Base-by-base conservation (phyloP, 306 rosid species). In the Citrullus colocynthis region DNA sequence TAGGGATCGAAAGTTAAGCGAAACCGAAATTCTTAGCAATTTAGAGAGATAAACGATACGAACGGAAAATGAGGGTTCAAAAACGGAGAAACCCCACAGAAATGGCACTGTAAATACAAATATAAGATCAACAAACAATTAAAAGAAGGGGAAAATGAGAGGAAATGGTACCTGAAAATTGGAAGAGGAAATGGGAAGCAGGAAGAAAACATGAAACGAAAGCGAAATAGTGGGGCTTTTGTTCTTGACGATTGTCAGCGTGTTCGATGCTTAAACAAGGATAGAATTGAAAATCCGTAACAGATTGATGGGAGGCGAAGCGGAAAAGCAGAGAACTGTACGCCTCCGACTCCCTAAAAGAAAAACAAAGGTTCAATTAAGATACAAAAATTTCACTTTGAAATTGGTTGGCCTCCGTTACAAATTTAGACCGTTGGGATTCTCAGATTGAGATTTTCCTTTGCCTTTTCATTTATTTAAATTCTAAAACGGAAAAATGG, bases 361-460 rank as follows among this genome's bases (percentile, higher is more conserved):
- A 55, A 4, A 51, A 52, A 52, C 1, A 42, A 18, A 39, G 74
- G 16, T 13, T 18, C 18, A 3, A 66, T 7, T 7, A 13, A 24
- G 58, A 73, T 14, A 16, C 30, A 37, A 17, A 9, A 12, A 39
- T 39, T 17, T 18, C 51, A 74, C 17, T 74, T 54, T 52, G 78
- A 54, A 74, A 74, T 51, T 74, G 14, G 75, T 13, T 70, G 13
- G 21, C 75, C 18, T 13, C 54, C 42, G 4, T 30, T 16, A 16
- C 42, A 49, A 54, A 14, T 76, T 76, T 57, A 57, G 79, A 57
- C 79, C 79, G 79, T 76, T 76, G 67, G 69, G 69, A 76, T 57
- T 75, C 54, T 20, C 55, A 37, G 67, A 57, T 75, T 20, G 54
- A 21, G 52, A 57, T 58, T 76, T 57, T 11, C n/a, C 17, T n/a